These are phyloP conservation scores for Capniomyces stellatus DNA, from an alignment of 371 early-diverging fungal species.

Conservation along the genomic window DNA sequence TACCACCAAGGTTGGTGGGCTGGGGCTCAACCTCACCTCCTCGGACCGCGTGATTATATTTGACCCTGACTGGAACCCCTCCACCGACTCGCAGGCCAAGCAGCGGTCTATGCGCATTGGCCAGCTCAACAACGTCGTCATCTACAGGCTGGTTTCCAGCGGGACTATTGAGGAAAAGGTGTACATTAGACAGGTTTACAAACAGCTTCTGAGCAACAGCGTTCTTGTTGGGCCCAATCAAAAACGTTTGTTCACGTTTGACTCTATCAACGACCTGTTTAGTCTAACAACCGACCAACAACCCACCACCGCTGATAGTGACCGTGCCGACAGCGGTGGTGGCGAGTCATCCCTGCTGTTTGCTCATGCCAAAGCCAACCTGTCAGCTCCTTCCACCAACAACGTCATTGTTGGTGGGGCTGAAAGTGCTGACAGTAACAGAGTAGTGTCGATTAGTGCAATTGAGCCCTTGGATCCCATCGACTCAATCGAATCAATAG, in stretches of 20 bases:
- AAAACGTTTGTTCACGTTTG: neutral
- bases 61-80: slow-evolving; percentile 99
- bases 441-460: no score
- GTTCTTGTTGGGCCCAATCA: slow-evolving; percentile 77
- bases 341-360: neutral
- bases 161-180: slow-evolving; percentile 98
- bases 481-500: no score
- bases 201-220: slow-evolving; percentile 88
- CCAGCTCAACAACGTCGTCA: slow-evolving; percentile 72
- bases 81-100: slow-evolving; percentile 90
- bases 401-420: no score
- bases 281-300: neutral
- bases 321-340: neutral
- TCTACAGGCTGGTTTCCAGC: slow-evolving; percentile 93
- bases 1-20: slow-evolving; percentile 93
- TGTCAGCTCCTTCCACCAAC: neutral
- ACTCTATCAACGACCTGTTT: neutral
- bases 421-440: no score
- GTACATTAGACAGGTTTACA: slow-evolving; percentile 93
- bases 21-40: slow-evolving; percentile 91
- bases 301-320: neutral
- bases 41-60: slow-evolving; percentile 91
- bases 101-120: slow-evolving; percentile 96
- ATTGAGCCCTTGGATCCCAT: no score
- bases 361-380: neutral